phyloP scores from a whole-genome alignment of 495 filamentous ascomycete genomes.

The Daldinia grandis region DNA sequence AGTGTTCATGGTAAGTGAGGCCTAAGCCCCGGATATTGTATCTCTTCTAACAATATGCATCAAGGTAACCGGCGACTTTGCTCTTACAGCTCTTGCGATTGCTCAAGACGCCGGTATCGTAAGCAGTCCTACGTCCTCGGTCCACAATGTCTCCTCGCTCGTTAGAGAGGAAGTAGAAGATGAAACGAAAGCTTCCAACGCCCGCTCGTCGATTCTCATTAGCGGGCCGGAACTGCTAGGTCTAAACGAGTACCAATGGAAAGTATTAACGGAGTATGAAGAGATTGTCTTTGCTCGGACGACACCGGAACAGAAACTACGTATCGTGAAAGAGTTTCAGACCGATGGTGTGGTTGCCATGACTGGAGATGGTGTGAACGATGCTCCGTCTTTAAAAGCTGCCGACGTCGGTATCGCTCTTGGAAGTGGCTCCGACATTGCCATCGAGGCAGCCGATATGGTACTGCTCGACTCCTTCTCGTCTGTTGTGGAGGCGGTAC shows the following conservation, averaged over 20 bases:
- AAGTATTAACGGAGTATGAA: conserved; percentile 62
- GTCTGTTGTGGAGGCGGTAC: conserved; percentile 71
- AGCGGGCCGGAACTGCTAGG: conserved; percentile 67
- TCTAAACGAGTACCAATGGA: conserved; percentile 66
- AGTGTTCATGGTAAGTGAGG: conserved; percentile 63
- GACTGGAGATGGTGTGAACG: conserved; percentile 83
- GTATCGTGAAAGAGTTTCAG: conserved; percentile 75
- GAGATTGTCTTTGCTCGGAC: conserved; percentile 76
- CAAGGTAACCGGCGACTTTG: conserved; percentile 75
- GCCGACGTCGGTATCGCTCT: conserved; percentile 84
- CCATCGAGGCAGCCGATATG: conserved; percentile 76
- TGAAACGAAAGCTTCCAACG: conserved; percentile 24
- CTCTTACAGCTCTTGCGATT: conserved; percentile 74
- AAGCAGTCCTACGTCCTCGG: conserved; percentile 49
- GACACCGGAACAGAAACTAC: conserved; percentile 78
- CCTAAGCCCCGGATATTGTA: not conserved
- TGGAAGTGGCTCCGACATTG: conserved; percentile 80
- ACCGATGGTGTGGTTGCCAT: conserved; percentile 61
- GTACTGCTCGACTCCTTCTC: conserved; percentile 72
- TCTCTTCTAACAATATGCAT: conserved; percentile 6
- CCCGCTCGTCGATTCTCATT: conserved; percentile 55
- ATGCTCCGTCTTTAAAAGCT: conserved; percentile 76
- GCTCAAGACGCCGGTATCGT: conserved; percentile 73
- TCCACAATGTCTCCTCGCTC: conserved; percentile 55
- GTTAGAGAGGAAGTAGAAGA: conserved; percentile 39